phyloP scores from a whole-genome alignment of 1,284 basidiomycete genomes.

The Moesziomyces sp. region DNA sequence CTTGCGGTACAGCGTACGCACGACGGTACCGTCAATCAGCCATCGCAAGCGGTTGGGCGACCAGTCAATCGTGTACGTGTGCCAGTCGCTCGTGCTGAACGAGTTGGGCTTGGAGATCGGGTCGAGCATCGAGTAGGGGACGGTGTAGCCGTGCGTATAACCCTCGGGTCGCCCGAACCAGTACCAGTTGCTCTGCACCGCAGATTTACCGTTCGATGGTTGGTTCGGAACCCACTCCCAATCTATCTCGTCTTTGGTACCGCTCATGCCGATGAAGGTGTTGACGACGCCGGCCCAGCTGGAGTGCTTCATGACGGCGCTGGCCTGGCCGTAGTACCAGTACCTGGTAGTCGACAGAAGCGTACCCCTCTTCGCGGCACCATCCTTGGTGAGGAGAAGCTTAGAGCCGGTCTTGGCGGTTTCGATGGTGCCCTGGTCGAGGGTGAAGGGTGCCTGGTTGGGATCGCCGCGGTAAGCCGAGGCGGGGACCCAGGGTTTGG shows the following conservation, averaged over 20 bases:
- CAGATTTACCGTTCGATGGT: no score
- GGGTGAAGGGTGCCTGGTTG: slow-evolving; percentile 43
- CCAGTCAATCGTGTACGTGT: slow-evolving; percentile 55
- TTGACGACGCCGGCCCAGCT: slow-evolving; percentile 49
- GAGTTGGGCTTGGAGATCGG: slow-evolving; percentile 9
- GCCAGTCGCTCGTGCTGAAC: slow-evolving; percentile 27
- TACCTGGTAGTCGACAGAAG: slow-evolving; percentile 45
- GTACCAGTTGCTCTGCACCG: slow-evolving; percentile 35
- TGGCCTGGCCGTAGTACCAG: slow-evolving; percentile 48
- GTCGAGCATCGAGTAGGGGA: slow-evolving; percentile 12
- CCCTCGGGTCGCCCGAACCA: slow-evolving; percentile 38
- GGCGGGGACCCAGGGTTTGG: slow-evolving; percentile 33
- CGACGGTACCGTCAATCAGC: slow-evolving; percentile 45
- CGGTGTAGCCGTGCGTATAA: slow-evolving; percentile 37
- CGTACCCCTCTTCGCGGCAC: slow-evolving; percentile 28
- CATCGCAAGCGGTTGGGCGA: slow-evolving; percentile 46
- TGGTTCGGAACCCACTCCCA: slow-evolving; percentile 20
- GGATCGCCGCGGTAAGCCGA: slow-evolving; percentile 47
- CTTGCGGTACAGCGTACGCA: slow-evolving; percentile 48
- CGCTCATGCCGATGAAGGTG: slow-evolving; percentile 50
- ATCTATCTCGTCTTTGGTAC: slow-evolving; percentile 45
- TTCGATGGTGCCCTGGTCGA: slow-evolving; percentile 39
- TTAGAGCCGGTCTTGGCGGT: slow-evolving; percentile 30
- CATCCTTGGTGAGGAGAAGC: slow-evolving; percentile 36
- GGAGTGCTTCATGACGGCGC: slow-evolving; percentile 45